A percentile compares a stretch with the other conserved stretches of the same genome.
Evolutionary conservation across 306 rosid genomes (phyloP).

Genomic region (Pachyrhizus erosus): DNA sequence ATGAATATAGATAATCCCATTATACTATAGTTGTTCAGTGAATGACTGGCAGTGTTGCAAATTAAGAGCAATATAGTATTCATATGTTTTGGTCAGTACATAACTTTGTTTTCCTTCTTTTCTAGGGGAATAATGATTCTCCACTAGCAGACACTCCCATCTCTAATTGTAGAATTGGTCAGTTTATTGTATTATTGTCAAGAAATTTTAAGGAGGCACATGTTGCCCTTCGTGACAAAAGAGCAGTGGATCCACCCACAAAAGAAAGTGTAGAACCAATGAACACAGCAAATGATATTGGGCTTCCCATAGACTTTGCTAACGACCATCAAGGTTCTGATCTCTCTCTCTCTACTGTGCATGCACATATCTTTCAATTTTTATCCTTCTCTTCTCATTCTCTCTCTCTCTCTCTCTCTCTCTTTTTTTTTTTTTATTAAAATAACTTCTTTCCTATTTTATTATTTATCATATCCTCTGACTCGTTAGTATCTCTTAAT

Average conservation of each 20-base stretch:
- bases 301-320: neutral
- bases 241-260: neutral
- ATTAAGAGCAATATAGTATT: neutral
- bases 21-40: neutral
- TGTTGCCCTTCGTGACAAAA: conserved; percentile 2
- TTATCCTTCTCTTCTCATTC: neutral
- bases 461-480: neutral
- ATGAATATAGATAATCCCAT: neutral
- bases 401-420: neutral
- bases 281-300: neutral
- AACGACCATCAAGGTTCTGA: conserved; percentile 5
- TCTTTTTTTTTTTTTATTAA: neutral
- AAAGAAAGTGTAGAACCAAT: neutral
- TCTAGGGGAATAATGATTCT: conserved; percentile 35
- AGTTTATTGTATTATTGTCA: conserved; percentile 21
- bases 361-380: neutral
- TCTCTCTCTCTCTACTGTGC: neutral
- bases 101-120: neutral
- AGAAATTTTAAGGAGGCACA: conserved; percentile 43
- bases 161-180: neutral
- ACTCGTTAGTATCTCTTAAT: neutral
- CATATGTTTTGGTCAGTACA: neutral
- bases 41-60: neutral
- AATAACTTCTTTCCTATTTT: neutral
- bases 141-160: neutral